Evolutionary conservation across 2,329 filamentous ascomycete species (phyloP), one percentile per base, ranked within the genome.

Genomic region (Sphaceloma murrayae): DNA sequence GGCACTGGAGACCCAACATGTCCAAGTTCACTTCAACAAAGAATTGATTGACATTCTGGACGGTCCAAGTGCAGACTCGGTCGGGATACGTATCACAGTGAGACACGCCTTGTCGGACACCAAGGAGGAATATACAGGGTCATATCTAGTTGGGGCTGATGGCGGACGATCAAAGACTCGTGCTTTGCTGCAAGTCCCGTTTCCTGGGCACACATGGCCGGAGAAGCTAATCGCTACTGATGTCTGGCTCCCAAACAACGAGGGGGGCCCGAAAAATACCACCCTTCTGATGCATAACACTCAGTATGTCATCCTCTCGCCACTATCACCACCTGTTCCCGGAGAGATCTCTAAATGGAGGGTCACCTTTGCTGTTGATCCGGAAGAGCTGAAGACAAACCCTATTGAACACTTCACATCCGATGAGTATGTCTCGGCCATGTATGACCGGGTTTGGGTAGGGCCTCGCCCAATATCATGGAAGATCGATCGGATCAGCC

Each of bases 401-500:
- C 14, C 32, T 7, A 34, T 34, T 18, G 32, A 34, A 14, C 16
- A 34, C 16, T 34, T 42, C 19, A 13, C 45, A 21, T 45, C 16
- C n/a, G 7, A 40, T 14, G 39, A 39, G 13, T 27, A 48, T 22
- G 18, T 51, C 8, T 32, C 17, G 14, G 38, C 36, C 26, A 43
- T 42, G 29, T 50, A 32, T 22, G 34, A 34, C 33, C 10, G 19
- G 31, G 39, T 49, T 10, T 49, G 48, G 33, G 46, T 46, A 4
- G 48, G 48, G 5, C 47, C 48, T 17, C 19, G 32, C 9, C 49
- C 50, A 5, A 24, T 45, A 14, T 18, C 42, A 22, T 64, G 58
- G 19, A 51, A 58, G 16, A 47, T 65, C 1, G 48, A 56, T 5
- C 48, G 56, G 5, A 39, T 63, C n/a, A 59, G 59, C 6, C 62